These are phyloP conservation scores for Thyridium curvatum DNA, from an alignment of 2,329 filamentous ascomycete genomes.

Conservation along the genomic window DNA sequence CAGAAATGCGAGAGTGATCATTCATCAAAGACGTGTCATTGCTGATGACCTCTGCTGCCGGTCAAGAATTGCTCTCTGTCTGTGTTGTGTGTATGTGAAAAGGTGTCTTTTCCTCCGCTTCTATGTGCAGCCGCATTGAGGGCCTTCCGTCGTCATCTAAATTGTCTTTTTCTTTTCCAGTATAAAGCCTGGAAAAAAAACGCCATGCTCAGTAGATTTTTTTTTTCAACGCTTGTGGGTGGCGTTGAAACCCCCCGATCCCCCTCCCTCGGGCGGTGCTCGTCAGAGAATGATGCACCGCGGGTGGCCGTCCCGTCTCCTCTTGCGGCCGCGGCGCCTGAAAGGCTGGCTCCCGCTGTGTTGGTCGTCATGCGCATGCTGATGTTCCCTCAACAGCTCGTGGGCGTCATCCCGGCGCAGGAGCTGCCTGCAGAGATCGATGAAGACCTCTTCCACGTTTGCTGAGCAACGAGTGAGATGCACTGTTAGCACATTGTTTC, in stretches of 20 bases:
- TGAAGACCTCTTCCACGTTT: conserved; percentile 87
- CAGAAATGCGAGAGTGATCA: no score
- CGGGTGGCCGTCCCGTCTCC: conserved; percentile 24
- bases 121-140: no score
- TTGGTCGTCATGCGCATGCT: conserved; percentile 20
- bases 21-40: no score
- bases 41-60: no score
- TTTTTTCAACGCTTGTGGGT: conserved; percentile 12
- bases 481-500: conserved; percentile 14
- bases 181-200: no score
- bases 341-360: conserved; percentile 33
- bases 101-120: no score
- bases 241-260: not conserved
- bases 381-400: conserved; percentile 12
- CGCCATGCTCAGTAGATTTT: conserved; percentile 2
- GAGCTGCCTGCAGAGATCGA: conserved; percentile 79
- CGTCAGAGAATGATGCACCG: conserved; percentile 37
- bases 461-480: conserved; percentile 35
- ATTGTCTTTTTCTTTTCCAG: no score
- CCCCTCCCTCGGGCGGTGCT: no score
- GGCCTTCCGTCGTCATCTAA: no score
- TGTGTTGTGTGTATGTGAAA: no score
- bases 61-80: no score
- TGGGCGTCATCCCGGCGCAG: conserved; percentile 61
- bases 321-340: conserved; percentile 21